Evolutionary conservation across 768 basidiomycete genomes (phyloP).

Genomic region (Lactarius sp.): DNA sequence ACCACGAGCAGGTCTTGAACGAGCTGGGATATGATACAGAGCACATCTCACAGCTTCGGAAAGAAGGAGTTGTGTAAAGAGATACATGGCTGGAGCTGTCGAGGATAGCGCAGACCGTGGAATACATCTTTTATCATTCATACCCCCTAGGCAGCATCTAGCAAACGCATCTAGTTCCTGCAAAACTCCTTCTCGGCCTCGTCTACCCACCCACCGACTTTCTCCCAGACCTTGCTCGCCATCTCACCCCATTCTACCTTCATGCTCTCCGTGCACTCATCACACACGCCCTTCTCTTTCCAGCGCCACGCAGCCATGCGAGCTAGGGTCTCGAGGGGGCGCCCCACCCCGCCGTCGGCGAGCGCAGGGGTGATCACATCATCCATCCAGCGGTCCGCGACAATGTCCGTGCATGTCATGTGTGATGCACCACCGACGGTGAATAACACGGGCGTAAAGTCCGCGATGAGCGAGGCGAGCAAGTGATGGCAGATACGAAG

Average conservation of each 20-base stretch:
- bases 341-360: conserved; percentile 55
- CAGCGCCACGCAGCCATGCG: conserved; percentile 53
- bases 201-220: conserved; percentile 55
- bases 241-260: conserved; percentile 61
- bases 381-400: conserved; percentile 69
- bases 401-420: conserved; percentile 67
- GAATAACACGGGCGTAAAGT: conserved; percentile 71
- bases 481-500: conserved; percentile 30
- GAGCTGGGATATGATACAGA: no score
- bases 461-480: conserved; percentile 44
- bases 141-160: background rate
- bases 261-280: conserved; percentile 53
- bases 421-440: conserved; percentile 65
- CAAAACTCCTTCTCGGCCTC: conserved; percentile 21
- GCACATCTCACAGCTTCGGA: conserved; percentile 17
- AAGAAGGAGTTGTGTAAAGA: conserved; percentile 20
- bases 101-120: background rate
- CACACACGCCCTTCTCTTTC: conserved; percentile 53
- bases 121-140: background rate
- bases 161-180: background rate
- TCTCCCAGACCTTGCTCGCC: conserved; percentile 53
- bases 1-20: no score
- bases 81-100: background rate
- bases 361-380: conserved; percentile 66
- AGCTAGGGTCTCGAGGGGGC: conserved; percentile 67